Conservation (phyloP, 139 green algal genomes). For the Axilococcus clingmanii region DNA sequence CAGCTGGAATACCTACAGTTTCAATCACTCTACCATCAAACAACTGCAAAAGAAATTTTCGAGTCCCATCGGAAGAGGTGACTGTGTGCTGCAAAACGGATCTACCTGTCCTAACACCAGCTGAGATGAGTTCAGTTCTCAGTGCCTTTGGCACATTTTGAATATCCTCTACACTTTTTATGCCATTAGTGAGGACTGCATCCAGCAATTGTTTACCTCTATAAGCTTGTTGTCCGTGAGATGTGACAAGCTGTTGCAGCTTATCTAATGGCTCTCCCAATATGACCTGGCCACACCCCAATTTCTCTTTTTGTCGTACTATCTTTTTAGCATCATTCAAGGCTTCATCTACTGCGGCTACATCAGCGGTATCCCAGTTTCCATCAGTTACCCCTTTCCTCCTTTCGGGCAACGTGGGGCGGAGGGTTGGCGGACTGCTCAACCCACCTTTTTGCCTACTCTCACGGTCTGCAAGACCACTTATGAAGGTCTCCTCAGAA, state of each 20-base stretch:
- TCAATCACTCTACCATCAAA: slow-evolving; percentile 82
- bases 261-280: slow-evolving; percentile 38
- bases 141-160: slow-evolving; percentile 48
- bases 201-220: slow-evolving; percentile 62
- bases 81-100: slow-evolving; percentile 51
- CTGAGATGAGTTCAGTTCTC: slow-evolving; percentile 33
- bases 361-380: slow-evolving; percentile 27
- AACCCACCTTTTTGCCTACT: no score
- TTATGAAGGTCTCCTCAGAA: no score
- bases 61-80: slow-evolving; percentile 59
- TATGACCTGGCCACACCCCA: slow-evolving; percentile 29
- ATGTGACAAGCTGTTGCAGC: slow-evolving; percentile 37
- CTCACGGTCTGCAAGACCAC: no score
- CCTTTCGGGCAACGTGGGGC: slow-evolving; percentile 12
- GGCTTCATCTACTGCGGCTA: slow-evolving; percentile 22
- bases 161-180: slow-evolving; percentile 35
- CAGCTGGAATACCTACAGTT: slow-evolving; percentile 63
- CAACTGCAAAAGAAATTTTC: slow-evolving; percentile 89
- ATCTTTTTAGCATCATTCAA: slow-evolving; percentile 24
- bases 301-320: slow-evolving; percentile 9
- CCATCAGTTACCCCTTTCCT: slow-evolving; percentile 30
- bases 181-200: slow-evolving; percentile 43
- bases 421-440: no score
- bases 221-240: slow-evolving; percentile 38
- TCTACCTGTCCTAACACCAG: slow-evolving; percentile 50